Evolutionary conservation across 805 yeast species (phyloP).

Genomic region (Metschnikowia orientalis): DNA sequence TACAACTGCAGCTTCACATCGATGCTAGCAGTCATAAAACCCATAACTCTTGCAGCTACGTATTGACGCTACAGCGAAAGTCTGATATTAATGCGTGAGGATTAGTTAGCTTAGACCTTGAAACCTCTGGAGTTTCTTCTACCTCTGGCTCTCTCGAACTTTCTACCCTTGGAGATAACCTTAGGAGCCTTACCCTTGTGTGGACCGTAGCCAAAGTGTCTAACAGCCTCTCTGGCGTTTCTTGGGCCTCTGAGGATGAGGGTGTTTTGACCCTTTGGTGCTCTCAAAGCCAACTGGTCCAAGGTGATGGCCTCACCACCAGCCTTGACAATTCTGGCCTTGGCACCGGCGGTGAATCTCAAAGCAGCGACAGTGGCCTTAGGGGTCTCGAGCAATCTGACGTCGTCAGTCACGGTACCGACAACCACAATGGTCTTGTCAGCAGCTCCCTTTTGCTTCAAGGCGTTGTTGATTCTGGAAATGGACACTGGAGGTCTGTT

Average conservation of each 20-base stretch:
- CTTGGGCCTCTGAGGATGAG: slow-evolving; percentile 98
- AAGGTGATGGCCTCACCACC: slow-evolving; percentile 99
- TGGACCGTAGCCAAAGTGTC: slow-evolving; percentile 99
- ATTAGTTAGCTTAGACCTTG: slow-evolving; percentile 97
- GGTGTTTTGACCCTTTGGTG: slow-evolving; percentile 99
- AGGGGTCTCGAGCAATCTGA: slow-evolving; percentile 91
- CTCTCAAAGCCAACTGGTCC: slow-evolving; percentile 98
- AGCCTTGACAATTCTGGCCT: slow-evolving; percentile 92
- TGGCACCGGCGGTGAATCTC: slow-evolving; percentile 99
- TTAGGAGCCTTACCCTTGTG: slow-evolving; percentile 99
- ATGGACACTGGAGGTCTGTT: slow-evolving; percentile 99
- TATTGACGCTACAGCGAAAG: too few relatives aligned
- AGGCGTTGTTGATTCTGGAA: slow-evolving; percentile 83
- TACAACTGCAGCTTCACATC: too few relatives aligned
- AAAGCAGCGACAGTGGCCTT: slow-evolving; percentile 98
- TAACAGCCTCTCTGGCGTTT: slow-evolving; percentile 97
- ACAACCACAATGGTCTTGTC: slow-evolving; percentile 91
- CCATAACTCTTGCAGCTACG: too few relatives aligned
- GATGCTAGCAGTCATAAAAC: too few relatives aligned
- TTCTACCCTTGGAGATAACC: slow-evolving; percentile 95
- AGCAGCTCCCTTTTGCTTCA: slow-evolving; percentile 76
- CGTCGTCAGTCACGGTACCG: slow-evolving; percentile 98
- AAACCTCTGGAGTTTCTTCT: slow-evolving; percentile 98
- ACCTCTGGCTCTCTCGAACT: slow-evolving; percentile 99
- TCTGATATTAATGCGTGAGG: too few relatives aligned